Conservation (phyloP, 306 rosid genomes). For the Citrullus amarus region DNA sequence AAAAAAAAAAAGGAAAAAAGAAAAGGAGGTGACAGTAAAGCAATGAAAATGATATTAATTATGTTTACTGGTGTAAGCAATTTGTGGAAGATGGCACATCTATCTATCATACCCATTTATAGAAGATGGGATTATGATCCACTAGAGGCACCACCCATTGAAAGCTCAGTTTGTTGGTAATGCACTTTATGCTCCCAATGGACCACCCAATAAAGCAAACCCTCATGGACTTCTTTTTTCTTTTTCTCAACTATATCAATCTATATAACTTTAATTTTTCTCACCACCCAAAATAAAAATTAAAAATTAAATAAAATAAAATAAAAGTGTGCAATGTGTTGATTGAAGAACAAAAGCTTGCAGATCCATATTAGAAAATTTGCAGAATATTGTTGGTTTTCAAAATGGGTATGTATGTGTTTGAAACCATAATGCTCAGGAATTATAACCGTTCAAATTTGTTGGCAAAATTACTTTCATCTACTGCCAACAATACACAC, state of each 20-base stretch:
- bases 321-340: not conserved
- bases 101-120: not conserved
- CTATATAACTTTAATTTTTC: not conserved
- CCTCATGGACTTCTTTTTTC: not conserved
- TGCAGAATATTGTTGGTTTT: not conserved
- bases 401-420: no score
- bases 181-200: slow-evolving; percentile 12
- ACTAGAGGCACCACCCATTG: not conserved
- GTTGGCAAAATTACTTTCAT: no score
- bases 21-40: not conserved
- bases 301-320: no score
- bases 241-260: not conserved
- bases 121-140: slow-evolving; percentile 4
- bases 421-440: no score
- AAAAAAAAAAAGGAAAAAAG: not conserved
- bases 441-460: no score
- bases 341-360: not conserved
- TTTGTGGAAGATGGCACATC: not conserved
- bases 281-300: no score
- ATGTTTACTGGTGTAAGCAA: not conserved
- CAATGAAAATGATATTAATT: not conserved
- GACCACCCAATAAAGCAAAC: slow-evolving; percentile 12
- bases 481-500: no score
- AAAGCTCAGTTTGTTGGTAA: not conserved
- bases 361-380: not conserved